Base-by-base conservation (phyloP, 2,329 filamentous ascomycete species). In the Leptographium radiaticola region DNA sequence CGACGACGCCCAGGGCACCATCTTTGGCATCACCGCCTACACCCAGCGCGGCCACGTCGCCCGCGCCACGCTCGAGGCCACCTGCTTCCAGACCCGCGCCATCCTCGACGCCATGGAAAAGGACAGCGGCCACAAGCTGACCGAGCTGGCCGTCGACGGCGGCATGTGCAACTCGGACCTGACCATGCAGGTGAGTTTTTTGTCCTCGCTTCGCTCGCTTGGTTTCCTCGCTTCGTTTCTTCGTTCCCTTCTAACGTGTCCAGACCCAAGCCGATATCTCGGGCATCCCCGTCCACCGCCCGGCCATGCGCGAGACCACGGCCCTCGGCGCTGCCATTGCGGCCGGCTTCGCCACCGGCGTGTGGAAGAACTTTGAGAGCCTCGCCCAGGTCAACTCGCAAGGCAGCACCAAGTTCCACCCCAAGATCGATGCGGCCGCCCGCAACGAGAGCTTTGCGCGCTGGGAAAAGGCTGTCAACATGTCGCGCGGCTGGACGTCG, bases 61-160 rank as follows among this genome's bases (percentile, higher is more conserved):
- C 46, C 84, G 89, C 57, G 89, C 89, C 39, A 95, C 89, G 0
- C 80, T 95, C 52, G 89, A 95, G 70, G 89, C 89, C 6, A 90
- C 87, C 40, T 95, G 89, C 71, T 94, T 87, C 74, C 89, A 95
- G 69, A 95, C 88, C 30, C 89, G 89, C 62, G 89, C 89, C 25
- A 95, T 95, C 62, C 78, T 95, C 30, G 84, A 91, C 63, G 88
- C 89, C 57, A 95, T 95, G 89, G 87, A 87, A 63, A 81, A 84
- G 61, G 89, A 95, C 70, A 89, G 84, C 52, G 83, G 83, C 31
- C 83, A 90, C 65, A 79, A 80, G 58, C 76, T 95, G 42, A 76
- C 80, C 53, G 80, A 84, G 59, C 75, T 95, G 46, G 84, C 87
- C 36, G 89, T 95, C 43, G 89, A 95, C 64, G 89, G 89, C 55